phyloP scores from a whole-genome alignment of 106 monocot genomes.

The Narthecium ossifragum region DNA sequence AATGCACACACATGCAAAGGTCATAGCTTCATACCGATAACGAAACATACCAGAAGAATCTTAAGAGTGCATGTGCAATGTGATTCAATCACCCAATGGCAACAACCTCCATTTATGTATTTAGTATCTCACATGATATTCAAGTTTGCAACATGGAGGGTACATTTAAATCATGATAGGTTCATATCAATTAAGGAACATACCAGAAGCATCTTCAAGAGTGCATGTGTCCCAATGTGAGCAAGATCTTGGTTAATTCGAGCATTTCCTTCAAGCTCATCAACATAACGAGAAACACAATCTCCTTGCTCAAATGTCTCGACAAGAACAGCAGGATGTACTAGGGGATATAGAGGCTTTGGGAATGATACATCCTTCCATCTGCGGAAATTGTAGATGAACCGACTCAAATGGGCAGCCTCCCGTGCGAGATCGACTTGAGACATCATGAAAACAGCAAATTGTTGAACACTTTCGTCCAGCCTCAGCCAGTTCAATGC shows the following conservation, averaged over 20 bases:
- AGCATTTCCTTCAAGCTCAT: slow-evolving; percentile 51
- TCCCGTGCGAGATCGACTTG: slow-evolving; percentile 93
- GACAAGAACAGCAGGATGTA: slow-evolving; percentile 88
- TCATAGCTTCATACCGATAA: too few species aligned
- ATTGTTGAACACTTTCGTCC: slow-evolving; percentile 88
- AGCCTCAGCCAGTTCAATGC: slow-evolving; percentile 79
- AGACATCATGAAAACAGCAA: slow-evolving; percentile 94
- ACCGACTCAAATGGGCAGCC: slow-evolving; percentile 82
- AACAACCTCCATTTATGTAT: too few species aligned
- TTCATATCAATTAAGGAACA: not conserved
- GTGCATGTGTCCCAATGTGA: slow-evolving; percentile 77
- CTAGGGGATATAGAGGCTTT: slow-evolving; percentile 79
- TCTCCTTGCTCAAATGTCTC: slow-evolving; percentile 90
- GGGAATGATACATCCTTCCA: slow-evolving; percentile 92
- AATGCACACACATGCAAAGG: too few species aligned
- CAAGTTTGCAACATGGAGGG: too few species aligned
- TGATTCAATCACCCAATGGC: too few species aligned
- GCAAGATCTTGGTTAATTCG: slow-evolving; percentile 64
- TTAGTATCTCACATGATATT: too few species aligned
- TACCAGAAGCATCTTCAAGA: slow-evolving; percentile 87
- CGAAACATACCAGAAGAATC: too few species aligned
- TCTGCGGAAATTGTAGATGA: slow-evolving; percentile 76
- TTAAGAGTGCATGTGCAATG: too few species aligned
- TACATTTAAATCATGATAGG: too few species aligned
- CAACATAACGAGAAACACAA: slow-evolving; percentile 70